Evolutionary conservation across 1,284 basidiomycete species (phyloP).

Genomic region (Exobasidium rhododendri): DNA sequence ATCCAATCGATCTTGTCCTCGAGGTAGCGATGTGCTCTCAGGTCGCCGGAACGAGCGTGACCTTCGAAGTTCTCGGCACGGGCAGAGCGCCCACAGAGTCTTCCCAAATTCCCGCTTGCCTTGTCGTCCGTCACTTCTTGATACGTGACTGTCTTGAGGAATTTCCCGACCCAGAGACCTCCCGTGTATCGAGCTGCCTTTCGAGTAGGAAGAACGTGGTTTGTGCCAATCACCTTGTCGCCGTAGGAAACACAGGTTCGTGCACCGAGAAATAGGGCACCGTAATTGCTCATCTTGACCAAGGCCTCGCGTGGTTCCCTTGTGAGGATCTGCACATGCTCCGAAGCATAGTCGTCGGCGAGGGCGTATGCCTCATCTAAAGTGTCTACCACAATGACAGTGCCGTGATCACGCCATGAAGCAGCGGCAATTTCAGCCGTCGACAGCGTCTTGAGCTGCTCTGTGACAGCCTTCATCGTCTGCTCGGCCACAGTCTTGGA

Average conservation of each 20-base stretch:
- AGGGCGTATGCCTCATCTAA: conserved; percentile 15
- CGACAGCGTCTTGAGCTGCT: conserved; percentile 13
- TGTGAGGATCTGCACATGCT: conserved; percentile 15
- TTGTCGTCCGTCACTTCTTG: conserved; percentile 22
- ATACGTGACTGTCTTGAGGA: conserved; percentile 28
- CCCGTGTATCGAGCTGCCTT: conserved; percentile 36
- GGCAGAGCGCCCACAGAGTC: conserved; percentile 28
- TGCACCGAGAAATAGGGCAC: conserved; percentile 17
- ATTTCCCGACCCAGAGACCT: conserved; percentile 37
- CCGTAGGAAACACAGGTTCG: conserved; percentile 33
- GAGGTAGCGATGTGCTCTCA: conserved; percentile 9
- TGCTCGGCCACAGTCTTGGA: conserved; percentile 21
- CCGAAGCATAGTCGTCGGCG: conserved; percentile 15
- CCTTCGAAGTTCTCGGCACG: conserved; percentile 30
- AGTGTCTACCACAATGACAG: conserved; percentile 9
- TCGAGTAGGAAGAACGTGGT: conserved; percentile 33
- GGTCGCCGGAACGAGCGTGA: conserved; percentile 26
- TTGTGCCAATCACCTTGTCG: conserved; percentile 31
- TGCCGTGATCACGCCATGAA: conserved; percentile 23
- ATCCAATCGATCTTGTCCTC: conserved; percentile 1
- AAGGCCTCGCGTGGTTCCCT: neutral
- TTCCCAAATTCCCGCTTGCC: conserved; percentile 24
- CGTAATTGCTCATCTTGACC: conserved; percentile 9
- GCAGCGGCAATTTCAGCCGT: conserved; percentile 19
- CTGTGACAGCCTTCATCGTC: conserved; percentile 20